phyloP scores from a whole-genome alignment of 2,329 filamentous ascomycete genomes.

The Biscogniauxia mediterranea region DNA sequence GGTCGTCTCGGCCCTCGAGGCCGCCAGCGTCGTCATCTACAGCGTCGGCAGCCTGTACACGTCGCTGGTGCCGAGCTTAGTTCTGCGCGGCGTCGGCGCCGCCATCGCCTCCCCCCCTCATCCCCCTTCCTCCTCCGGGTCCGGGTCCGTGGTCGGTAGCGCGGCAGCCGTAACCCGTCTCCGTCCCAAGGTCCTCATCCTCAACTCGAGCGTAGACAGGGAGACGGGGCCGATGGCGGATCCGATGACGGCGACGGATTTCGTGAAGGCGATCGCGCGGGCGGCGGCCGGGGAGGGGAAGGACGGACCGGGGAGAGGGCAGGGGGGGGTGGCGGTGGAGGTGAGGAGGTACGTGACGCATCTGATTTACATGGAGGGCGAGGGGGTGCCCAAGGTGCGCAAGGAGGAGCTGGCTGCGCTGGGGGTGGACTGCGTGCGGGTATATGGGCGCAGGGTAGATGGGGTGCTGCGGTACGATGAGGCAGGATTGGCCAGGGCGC shows the following conservation, averaged over 20 bases:
- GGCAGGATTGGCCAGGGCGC: slow-evolving; percentile 67
- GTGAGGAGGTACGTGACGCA: slow-evolving; percentile 77
- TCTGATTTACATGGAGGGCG: slow-evolving; percentile 73
- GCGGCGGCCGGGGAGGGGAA: slow-evolving; percentile 54
- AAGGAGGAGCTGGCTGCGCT: slow-evolving; percentile 58
- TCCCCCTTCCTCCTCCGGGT: neutral
- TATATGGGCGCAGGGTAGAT: slow-evolving; percentile 67
- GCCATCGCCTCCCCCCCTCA: slow-evolving; percentile 39
- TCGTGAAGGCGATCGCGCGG: slow-evolving; percentile 74
- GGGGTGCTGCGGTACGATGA: slow-evolving; percentile 70
- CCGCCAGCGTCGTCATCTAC: slow-evolving; percentile 73
- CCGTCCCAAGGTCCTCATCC: slow-evolving; percentile 73
- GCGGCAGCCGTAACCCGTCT: slow-evolving; percentile 23
- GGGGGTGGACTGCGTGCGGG: slow-evolving; percentile 73
- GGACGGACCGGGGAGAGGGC: neutral
- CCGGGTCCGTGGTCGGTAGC: neutral
- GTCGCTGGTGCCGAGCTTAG: slow-evolving; percentile 77
- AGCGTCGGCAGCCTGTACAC: slow-evolving; percentile 95
- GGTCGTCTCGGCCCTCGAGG: slow-evolving; percentile 66
- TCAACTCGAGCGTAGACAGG: slow-evolving; percentile 81
- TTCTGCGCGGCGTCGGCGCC: slow-evolving; percentile 73
- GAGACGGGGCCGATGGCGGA: slow-evolving; percentile 72
- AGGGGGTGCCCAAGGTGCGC: slow-evolving; percentile 69
- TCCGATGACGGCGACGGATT: slow-evolving; percentile 74
- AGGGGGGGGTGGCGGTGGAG: slow-evolving; percentile 26